Base-by-base conservation (phyloP, 352 stramenopile genomes). In the Phytopythium mirpurense region DNA sequence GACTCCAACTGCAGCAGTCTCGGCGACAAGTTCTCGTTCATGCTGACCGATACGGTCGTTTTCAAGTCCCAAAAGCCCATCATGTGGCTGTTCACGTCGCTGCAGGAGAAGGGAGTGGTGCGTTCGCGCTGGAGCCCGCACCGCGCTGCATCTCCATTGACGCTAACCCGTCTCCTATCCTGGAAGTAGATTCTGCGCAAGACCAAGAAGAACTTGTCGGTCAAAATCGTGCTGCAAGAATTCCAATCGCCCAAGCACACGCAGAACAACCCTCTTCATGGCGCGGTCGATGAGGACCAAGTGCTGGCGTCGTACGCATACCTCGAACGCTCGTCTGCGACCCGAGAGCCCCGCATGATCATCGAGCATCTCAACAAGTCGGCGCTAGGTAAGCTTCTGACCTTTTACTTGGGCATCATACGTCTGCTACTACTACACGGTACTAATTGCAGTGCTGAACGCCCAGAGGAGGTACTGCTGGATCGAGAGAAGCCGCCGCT, bases 11-110 rank as follows among this genome's bases (percentile, higher is more conserved):
- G 14, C 7, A 40, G 27, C n/a, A 59, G 23, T 10, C 42, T 47
- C 5, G 51, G 15, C n/a, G 49, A 60, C 24, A 67, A 65, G 41
- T 87, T 86, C 56, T 72, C 62, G 37, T 78, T 79, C 31, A 64
- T 82, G 15, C 46, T 87, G 48, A 62, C 76, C 23, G 76, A 87
- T 51, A 89, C 78, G n/a, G 74, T 89, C 27, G 60, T 89, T 37
- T 86, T 89, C 63, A 82, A 85, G 65, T 57, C 74, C 37, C 75
- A 89, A 42, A 86, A 84, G 34, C 78, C 74, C 16, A 48, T 76
- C 51, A 76, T 79, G 48, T 86, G 78, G 78, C 58, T 89, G 58
- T 89, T 89, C 62, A 86, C 74, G 45, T 89, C 74, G 50, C 81
- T 75, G 41, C 78, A 87, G 52, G 78, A 89, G 44, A 70, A 69